Percentiles rank a stretch among this genome's conserved stretches.
phyloP scores from a whole-genome alignment of 2,329 filamentous ascomycete species.

The Orbilia brochopaga region DNA sequence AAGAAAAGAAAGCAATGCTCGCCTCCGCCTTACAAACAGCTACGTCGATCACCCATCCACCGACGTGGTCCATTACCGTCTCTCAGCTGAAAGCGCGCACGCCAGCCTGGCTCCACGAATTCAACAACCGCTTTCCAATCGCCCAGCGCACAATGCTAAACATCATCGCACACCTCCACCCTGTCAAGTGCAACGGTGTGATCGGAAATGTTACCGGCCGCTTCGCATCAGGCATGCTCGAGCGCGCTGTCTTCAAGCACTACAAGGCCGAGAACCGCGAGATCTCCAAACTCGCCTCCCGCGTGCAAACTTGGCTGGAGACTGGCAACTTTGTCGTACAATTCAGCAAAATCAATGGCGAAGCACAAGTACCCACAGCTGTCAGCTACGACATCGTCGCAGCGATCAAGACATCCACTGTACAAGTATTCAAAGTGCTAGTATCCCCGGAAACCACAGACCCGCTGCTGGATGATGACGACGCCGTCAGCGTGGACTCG shows the following conservation, averaged over 20 bases:
- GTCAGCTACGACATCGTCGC: conserved; percentile 62
- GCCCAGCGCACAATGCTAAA: conserved; percentile 58
- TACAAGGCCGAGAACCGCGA: conserved; percentile 60
- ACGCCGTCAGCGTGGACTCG: conserved; percentile 42
- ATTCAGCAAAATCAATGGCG: conserved; percentile 60
- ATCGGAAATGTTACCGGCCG: conserved; percentile 63
- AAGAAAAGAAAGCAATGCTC: conserved; percentile 60
- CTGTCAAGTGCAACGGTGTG: conserved; percentile 62
- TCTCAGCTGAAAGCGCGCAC: conserved; percentile 38
- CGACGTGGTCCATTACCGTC: conserved; percentile 46
- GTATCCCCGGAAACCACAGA: conserved; percentile 34
- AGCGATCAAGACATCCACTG: conserved; percentile 53
- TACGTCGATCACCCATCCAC: conserved; percentile 38
- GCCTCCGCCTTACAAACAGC: conserved; percentile 57
- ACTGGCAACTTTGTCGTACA: conserved; percentile 64
- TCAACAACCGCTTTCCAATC: conserved; percentile 44
- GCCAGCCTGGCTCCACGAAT: conserved; percentile 42
- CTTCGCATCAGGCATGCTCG: conserved; percentile 62
- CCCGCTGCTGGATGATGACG: conserved; percentile 34
- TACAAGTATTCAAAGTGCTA: conserved; percentile 46
- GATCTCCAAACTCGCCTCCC: conserved; percentile 60
- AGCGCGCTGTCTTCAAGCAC: conserved; percentile 62
- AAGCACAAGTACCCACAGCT: conserved; percentile 62
- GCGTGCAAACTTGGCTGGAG: conserved; percentile 62
- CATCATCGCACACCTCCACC: conserved; percentile 64